Evolutionary conservation across 2,329 filamentous ascomycete genomes (phyloP).

Genomic region (Teratosphaeria destructans): DNA sequence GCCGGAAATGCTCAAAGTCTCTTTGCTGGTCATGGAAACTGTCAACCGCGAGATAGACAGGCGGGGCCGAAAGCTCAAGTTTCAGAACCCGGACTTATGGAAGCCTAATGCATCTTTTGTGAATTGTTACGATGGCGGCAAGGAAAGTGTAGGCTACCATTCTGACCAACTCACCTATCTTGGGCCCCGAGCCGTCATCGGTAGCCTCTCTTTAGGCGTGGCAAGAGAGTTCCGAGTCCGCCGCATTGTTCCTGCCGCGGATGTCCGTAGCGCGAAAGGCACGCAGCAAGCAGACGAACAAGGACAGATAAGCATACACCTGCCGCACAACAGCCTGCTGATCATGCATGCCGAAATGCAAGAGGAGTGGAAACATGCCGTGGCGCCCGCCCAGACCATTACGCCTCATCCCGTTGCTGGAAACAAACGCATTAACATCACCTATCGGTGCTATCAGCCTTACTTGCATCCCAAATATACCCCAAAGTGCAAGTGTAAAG

Average conservation of each 20-base stretch:
- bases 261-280: slow-evolving; percentile 7
- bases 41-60: slow-evolving; percentile 70
- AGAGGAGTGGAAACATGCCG: slow-evolving; percentile 88
- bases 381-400: slow-evolving; percentile 63
- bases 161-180: slow-evolving; percentile 88
- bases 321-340: slow-evolving; percentile 87
- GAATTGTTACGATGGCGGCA: slow-evolving; percentile 79
- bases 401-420: slow-evolving; percentile 76
- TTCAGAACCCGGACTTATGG: slow-evolving; percentile 67
- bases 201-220: slow-evolving; percentile 81
- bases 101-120: slow-evolving; percentile 83
- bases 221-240: slow-evolving; percentile 88
- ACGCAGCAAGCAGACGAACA: slow-evolving; percentile 48
- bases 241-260: slow-evolving; percentile 51
- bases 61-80: slow-evolving; percentile 63
- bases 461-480: slow-evolving; percentile 68
- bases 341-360: slow-evolving; percentile 99
- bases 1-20: slow-evolving; percentile 61
- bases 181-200: slow-evolving; percentile 78
- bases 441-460: slow-evolving; percentile 76
- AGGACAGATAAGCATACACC: slow-evolving; percentile 83
- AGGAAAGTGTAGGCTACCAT: slow-evolving; percentile 83
- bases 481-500: slow-evolving; percentile 64
- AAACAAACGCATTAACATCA: slow-evolving; percentile 80
- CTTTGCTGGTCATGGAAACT: slow-evolving; percentile 56